Evolutionary conservation across 2,329 filamentous ascomycete species (phyloP).

Genomic region (Ophiostoma sp.): DNA sequence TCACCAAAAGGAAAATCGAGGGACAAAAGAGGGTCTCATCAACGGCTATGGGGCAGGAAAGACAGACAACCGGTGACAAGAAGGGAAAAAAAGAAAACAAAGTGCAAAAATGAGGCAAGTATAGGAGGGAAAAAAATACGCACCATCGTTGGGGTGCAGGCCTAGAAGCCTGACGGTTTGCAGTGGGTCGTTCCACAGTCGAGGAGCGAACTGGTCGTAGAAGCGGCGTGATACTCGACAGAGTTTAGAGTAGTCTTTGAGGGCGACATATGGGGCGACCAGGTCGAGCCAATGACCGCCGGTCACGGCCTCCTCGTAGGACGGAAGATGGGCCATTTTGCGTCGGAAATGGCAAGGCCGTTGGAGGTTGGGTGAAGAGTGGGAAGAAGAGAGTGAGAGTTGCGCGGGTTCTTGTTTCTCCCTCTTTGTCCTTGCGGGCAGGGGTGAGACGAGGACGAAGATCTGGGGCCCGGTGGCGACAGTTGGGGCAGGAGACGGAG

Average conservation of each 20-base stretch:
- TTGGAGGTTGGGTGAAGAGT: not conserved
- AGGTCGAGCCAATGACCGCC: slow-evolving; percentile 52
- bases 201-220: slow-evolving; percentile 51
- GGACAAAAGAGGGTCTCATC: not conserved
- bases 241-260: slow-evolving; percentile 46
- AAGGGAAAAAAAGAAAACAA: not conserved
- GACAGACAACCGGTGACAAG: not conserved
- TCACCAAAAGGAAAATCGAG: not conserved
- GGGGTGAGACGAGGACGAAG: not conserved
- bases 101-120: not conserved
- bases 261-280: slow-evolving; percentile 47
- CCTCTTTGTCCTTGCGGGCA: not conserved
- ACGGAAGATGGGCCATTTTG: slow-evolving; percentile 47
- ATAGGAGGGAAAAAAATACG: slow-evolving; percentile 23
- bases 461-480: slow-evolving; percentile 5
- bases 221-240: slow-evolving; percentile 52
- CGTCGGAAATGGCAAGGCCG: not conserved
- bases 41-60: not conserved
- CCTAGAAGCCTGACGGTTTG: slow-evolving; percentile 42
- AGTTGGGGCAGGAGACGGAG: not conserved
- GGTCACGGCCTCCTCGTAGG: slow-evolving; percentile 53
- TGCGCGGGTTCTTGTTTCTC: not conserved
- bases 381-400: not conserved
- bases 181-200: slow-evolving; percentile 55
- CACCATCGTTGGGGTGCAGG: slow-evolving; percentile 43